Base-by-base conservation (phyloP, 345 rosid species). In the Psidium guajava region DNA sequence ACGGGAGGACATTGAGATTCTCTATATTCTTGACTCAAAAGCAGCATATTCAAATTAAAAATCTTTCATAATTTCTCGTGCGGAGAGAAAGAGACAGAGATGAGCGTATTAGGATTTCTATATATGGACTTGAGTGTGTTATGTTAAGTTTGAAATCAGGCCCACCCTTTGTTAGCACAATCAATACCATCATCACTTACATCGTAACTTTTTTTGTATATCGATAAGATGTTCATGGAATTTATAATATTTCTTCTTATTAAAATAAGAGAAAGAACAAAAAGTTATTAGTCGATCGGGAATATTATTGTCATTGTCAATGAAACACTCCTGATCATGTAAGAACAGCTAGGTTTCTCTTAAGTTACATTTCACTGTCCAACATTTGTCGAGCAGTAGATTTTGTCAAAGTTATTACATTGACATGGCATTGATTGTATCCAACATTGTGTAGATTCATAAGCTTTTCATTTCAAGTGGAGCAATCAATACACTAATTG, bases 21-120 rank as follows among this genome's bases (percentile, higher is more conserved):
- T 27, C 2, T 10, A 0, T 32, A 16, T 8, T 10, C 77, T 64
- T 44, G 0, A 1, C 44, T 32, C 1, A 36, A 0, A 69, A 69
- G 13, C 12, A 40, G 1, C 2, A 36, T 0, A 3, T 1, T 69
- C 4, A 69, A 3, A 0, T 36, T 2, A 20, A 44, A 69, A 69
- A 69, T 18, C 18, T 69, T 11, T 11, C 16, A 14, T 6, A n/a
- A 58, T n/a, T 11, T 15, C 15, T 58, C 3, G 1, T 22, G 11
- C 6, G 10, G 61, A 12, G 6, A 56, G 6, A 58, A 28, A 18
- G 47, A 54, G 24, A 21, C 24, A 1, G 22, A 21, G 1, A 36
- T 8, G 13, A 69, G 7, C 47, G 0, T 9, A 50, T 4, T 9
- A 36, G 47, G 47, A 13, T 69, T 32, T 69, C 11, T 69, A 32